Percentiles rank a stretch among this genome's conserved stretches.
These are phyloP conservation scores for Cyclotella choctawhatcheeana DNA, from an alignment of 108 stramenopile genomes.

Conservation along the genomic window DNA sequence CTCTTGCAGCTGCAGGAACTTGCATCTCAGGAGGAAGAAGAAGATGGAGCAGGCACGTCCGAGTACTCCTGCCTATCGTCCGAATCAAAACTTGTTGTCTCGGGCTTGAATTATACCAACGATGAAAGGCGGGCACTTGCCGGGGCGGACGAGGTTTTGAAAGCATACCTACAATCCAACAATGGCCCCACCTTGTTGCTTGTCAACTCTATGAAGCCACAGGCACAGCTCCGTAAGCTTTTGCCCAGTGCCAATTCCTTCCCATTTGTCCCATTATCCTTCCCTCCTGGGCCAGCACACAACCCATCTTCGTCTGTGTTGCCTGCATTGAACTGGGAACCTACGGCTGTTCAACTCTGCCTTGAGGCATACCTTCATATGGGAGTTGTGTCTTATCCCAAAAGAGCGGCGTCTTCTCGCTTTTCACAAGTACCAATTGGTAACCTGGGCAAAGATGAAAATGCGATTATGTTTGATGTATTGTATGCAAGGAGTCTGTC, in stretches of 20 bases:
- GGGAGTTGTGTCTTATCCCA: slow-evolving; percentile 86
- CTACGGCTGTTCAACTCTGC: slow-evolving; percentile 79
- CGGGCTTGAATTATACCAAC: slow-evolving; percentile 63
- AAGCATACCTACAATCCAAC: slow-evolving; percentile 66
- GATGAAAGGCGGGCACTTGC: slow-evolving; percentile 67
- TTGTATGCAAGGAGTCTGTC: slow-evolving; percentile 75
- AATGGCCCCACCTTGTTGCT: slow-evolving; percentile 90
- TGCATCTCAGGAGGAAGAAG: slow-evolving; percentile 43
- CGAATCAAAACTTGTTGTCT: slow-evolving; percentile 54
- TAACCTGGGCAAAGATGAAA: slow-evolving; percentile 87
- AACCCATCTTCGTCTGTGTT: slow-evolving; percentile 78
- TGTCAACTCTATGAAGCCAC: slow-evolving; percentile 64
- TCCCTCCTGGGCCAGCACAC: slow-evolving; percentile 84
- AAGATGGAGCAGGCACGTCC: slow-evolving; percentile 52
- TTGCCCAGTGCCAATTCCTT: slow-evolving; percentile 85
- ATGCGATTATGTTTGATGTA: slow-evolving; percentile 81
- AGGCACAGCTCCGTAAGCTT: slow-evolving; percentile 59
- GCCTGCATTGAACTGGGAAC: slow-evolving; percentile 93
- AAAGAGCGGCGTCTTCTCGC: slow-evolving; percentile 75
- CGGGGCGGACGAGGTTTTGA: slow-evolving; percentile 77
- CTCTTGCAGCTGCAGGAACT: slow-evolving; percentile 65
- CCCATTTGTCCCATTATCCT: slow-evolving; percentile 83
- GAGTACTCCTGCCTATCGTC: slow-evolving; percentile 74
- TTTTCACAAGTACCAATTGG: slow-evolving; percentile 94
- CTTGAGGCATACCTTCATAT: slow-evolving; percentile 83